Conservation (phyloP, 179 eudicot genomes). For the Silene coronaria region DNA sequence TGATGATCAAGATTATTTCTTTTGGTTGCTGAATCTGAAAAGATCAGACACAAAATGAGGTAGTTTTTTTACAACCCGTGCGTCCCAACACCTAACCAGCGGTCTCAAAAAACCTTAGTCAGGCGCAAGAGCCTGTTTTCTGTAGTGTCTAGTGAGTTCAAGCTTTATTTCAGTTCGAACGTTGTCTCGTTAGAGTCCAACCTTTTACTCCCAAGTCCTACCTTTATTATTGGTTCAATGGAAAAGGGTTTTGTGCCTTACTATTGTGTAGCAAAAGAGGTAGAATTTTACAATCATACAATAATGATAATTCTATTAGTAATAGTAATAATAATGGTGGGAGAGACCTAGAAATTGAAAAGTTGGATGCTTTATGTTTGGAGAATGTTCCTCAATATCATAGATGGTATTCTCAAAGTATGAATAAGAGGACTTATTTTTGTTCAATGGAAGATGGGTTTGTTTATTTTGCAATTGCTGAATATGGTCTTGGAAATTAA, state of each 20-base stretch:
- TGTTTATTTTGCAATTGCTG: constrained; percentile 59
- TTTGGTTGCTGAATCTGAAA: too few relatives aligned
- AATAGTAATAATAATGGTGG: constrained; percentile 24
- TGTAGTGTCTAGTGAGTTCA: too few relatives aligned
- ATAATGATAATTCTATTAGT: too few relatives aligned
- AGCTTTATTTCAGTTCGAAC: too few relatives aligned
- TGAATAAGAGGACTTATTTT: constrained; percentile 43
- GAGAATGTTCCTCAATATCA: constrained; percentile 57
- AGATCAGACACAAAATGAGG: too few relatives aligned
- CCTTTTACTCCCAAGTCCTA: too few relatives aligned
- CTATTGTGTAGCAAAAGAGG: constrained; percentile 61
- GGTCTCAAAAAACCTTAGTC: too few relatives aligned
- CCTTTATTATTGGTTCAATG: constrained; percentile 42
- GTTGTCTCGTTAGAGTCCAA: too few relatives aligned
- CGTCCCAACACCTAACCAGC: too few relatives aligned
- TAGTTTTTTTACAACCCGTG: too few relatives aligned
- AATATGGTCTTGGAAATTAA: constrained; percentile 38
- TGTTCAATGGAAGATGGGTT: constrained; percentile 57
- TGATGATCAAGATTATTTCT: too few relatives aligned
- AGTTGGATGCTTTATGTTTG: constrained; percentile 53
- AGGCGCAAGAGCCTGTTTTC: too few relatives aligned
- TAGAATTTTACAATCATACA: constrained; percentile 43
- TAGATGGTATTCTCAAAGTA: constrained; percentile 58
- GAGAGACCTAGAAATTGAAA: constrained; percentile 53
- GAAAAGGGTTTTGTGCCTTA: constrained; percentile 44